These are phyloP conservation scores for Arthrobotrys conoides DNA, from an alignment of 2,329 filamentous ascomycete species.

Conservation along the genomic window DNA sequence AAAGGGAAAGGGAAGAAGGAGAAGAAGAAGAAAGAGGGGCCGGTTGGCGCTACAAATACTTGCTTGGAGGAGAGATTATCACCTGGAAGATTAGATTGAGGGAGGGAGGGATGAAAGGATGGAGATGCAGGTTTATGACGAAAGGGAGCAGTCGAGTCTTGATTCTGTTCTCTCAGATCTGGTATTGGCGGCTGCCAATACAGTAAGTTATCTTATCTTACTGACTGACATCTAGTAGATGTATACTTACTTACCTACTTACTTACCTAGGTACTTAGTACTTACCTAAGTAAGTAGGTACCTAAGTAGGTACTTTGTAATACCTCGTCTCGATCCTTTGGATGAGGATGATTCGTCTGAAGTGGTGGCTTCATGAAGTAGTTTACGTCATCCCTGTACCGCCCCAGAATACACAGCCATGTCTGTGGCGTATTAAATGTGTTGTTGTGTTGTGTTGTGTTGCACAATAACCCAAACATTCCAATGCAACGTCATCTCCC, in stretches of 20 bases:
- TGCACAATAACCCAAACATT: too few species aligned
- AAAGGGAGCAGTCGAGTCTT: conserved; percentile 22
- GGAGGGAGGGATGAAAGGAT: not conserved
- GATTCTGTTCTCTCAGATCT: too few species aligned
- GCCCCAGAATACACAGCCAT: not conserved
- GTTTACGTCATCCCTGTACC: conserved; percentile 51
- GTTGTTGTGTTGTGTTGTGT: conserved; percentile 48
- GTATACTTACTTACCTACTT: conserved; percentile 1
- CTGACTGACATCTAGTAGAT: too few species aligned
- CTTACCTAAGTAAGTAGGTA: too few species aligned
- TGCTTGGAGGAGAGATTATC: not conserved
- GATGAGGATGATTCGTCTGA: too few species aligned
- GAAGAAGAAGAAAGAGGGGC: not conserved
- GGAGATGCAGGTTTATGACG: conserved; percentile 34
- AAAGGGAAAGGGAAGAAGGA: not conserved
- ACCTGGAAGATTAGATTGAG: not conserved
- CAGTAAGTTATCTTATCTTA: too few species aligned
- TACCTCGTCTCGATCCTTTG: too few species aligned
- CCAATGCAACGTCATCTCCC: conserved; percentile 1
- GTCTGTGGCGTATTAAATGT: not conserved
- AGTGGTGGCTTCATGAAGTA: too few species aligned
- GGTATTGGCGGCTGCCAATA: conserved; percentile 19
- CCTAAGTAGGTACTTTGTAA: too few species aligned
- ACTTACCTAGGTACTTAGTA: too few species aligned
- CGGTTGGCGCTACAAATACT: not conserved